These are phyloP conservation scores for Hypholoma sublateritium DNA, from an alignment of 768 basidiomycete species.

Conservation along the genomic window DNA sequence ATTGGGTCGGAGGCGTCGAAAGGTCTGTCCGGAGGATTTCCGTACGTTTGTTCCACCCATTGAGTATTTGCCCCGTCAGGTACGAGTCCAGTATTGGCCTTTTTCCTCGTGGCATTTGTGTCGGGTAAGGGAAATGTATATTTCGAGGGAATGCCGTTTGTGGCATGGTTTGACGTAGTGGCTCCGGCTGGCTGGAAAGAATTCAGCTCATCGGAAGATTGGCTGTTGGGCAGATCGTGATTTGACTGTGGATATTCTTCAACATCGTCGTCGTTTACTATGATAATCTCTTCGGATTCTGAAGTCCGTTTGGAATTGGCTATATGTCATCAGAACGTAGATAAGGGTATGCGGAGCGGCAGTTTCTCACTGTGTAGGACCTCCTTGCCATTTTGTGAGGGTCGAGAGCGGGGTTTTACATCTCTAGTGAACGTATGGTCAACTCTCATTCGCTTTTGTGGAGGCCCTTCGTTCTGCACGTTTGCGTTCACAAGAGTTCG, in stretches of 20 bases:
- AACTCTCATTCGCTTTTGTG: not conserved
- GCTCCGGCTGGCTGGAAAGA: no score
- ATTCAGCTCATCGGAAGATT: constrained; percentile 9
- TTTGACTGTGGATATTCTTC: not conserved
- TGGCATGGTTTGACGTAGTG: not conserved
- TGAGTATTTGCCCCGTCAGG: constrained; percentile 10
- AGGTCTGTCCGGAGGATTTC: not conserved
- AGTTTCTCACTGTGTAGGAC: not conserved
- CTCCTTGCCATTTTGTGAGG: not conserved
- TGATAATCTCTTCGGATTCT: not conserved
- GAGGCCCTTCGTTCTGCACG: not conserved
- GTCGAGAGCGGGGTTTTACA: not conserved
- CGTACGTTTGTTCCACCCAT: not conserved
- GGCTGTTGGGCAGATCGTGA: not conserved
- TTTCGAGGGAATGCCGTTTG: not conserved
- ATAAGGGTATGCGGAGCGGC: not conserved
- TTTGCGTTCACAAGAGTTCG: not conserved
- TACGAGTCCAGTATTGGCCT: not conserved
- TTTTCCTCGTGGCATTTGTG: not conserved
- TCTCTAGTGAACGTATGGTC: not conserved
- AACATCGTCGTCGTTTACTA: constrained; percentile 1
- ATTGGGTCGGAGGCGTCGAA: not conserved
- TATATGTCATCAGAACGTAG: not conserved
- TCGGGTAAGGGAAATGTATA: not conserved
- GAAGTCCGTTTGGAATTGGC: not conserved